A percentile compares a stretch with the other conserved stretches of the same genome.
phyloP scores from a whole-genome alignment of 2,329 filamentous ascomycete genomes.

The Trichoderma aggressivum region DNA sequence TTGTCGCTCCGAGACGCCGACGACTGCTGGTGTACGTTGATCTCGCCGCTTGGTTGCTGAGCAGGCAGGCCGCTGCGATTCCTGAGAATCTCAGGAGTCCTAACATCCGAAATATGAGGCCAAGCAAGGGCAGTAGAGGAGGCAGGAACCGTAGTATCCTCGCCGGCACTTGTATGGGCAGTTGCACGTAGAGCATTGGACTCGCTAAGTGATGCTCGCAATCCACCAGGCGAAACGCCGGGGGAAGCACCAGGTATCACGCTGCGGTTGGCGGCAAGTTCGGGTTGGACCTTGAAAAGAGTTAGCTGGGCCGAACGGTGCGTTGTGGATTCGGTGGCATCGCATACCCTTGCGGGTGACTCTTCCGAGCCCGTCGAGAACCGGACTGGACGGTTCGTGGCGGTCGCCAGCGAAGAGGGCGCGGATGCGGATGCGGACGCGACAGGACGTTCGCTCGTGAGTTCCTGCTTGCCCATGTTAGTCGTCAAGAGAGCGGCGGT shows the following conservation, averaged over 20 bases:
- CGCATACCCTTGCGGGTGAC: not conserved
- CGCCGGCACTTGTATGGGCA: not conserved
- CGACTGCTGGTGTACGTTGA: not conserved
- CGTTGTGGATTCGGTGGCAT: not conserved
- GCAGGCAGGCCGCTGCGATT: not conserved
- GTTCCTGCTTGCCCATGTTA: constrained; percentile 9
- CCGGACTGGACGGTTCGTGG: not conserved
- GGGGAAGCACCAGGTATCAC: not conserved
- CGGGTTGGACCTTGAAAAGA: not conserved
- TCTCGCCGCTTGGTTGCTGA: not conserved
- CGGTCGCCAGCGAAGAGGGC: constrained; percentile 2
- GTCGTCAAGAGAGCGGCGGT: not conserved
- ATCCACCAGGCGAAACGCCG: not conserved
- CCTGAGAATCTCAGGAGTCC: not conserved
- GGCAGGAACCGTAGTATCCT: not conserved
- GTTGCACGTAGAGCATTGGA: not conserved
- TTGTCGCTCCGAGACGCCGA: not conserved
- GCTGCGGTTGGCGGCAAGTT: not conserved
- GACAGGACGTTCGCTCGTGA: not conserved
- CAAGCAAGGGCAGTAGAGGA: not conserved
- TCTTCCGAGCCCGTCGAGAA: not conserved
- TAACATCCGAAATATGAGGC: not conserved
- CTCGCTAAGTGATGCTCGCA: not conserved
- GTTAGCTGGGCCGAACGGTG: not conserved
- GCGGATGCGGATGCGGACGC: not conserved